These are phyloP conservation scores for Harringtonia lauricola DNA, from an alignment of 2,329 filamentous ascomycete genomes.

Conservation along the genomic window DNA sequence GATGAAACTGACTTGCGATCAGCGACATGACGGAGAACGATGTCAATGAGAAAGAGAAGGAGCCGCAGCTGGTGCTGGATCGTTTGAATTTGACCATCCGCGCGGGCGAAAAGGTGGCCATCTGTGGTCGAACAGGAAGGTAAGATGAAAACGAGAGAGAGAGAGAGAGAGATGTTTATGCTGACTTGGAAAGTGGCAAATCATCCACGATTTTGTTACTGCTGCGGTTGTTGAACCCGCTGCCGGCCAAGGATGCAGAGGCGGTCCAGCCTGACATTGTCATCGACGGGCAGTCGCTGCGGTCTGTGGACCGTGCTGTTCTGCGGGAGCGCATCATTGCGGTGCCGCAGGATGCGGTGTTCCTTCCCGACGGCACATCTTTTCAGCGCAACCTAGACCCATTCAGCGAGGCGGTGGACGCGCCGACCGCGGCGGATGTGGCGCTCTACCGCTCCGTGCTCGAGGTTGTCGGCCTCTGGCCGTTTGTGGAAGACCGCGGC, in stretches of 20 bases:
- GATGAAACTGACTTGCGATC: no score
- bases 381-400: conserved; percentile 33
- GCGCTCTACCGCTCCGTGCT: conserved; percentile 22
- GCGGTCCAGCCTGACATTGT: conserved; percentile 15
- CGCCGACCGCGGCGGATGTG: conserved; percentile 13
- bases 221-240: conserved; percentile 29
- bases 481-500: conserved; percentile 15
- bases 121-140: conserved; percentile 33
- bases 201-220: conserved; percentile 29
- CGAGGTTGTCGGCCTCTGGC: conserved; percentile 21
- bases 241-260: conserved; percentile 23
- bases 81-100: conserved; percentile 18
- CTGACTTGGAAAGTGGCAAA: conserved; percentile 23
- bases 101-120: conserved; percentile 24
- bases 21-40: background rate
- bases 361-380: conserved; percentile 28
- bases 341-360: conserved; percentile 42
- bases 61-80: conserved; percentile 13
- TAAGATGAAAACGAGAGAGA: conserved; percentile 3
- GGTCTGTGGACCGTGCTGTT: conserved; percentile 25
- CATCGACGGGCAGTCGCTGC: conserved; percentile 30
- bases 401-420: conserved; percentile 13
- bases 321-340: conserved; percentile 38
- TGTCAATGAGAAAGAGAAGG: conserved; percentile 6
- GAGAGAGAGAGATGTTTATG: background rate